phyloP scores from a whole-genome alignment of 495 filamentous ascomycete species.

The Immersiella caudata region DNA sequence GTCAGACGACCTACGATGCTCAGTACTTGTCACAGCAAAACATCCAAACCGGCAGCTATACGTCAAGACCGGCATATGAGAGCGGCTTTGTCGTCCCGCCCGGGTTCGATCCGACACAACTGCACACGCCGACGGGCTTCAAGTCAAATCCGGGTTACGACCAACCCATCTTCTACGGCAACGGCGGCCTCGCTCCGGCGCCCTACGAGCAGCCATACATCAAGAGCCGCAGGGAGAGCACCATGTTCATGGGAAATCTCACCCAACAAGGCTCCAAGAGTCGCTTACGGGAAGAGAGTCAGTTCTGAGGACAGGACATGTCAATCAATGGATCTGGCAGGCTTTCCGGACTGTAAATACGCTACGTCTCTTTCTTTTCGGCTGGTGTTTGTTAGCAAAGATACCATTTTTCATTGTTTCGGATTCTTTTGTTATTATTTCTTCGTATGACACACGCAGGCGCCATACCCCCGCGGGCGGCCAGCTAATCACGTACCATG shows the following conservation, averaged over 20 bases:
- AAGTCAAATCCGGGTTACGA: slow-evolving; percentile 43
- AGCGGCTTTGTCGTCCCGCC: slow-evolving; percentile 34
- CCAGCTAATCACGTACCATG: slow-evolving; percentile 1
- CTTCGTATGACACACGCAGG: slow-evolving; percentile 6
- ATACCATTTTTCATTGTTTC: slow-evolving; percentile 23
- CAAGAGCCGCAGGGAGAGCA: slow-evolving; percentile 48
- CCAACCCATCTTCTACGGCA: slow-evolving; percentile 46
- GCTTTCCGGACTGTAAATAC: slow-evolving; percentile 11
- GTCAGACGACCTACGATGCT: slow-evolving; percentile 41
- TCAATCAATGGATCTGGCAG: slow-evolving; percentile 8
- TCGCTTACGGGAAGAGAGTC: slow-evolving; percentile 49
- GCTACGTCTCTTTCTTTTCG: slow-evolving; percentile 1
- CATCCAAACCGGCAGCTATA: slow-evolving; percentile 28
- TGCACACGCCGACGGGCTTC: slow-evolving; percentile 26
- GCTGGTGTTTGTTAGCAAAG: slow-evolving; percentile 18
- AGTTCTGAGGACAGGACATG: slow-evolving; percentile 25
- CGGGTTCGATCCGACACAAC: slow-evolving; percentile 35
- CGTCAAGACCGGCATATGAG: slow-evolving; percentile 48
- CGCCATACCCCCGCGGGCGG: background rate
- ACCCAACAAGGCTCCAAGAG: slow-evolving; percentile 51
- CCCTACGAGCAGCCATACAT: slow-evolving; percentile 46
- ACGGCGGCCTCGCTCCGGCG: slow-evolving; percentile 38
- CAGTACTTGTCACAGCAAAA: slow-evolving; percentile 38
- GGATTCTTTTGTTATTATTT: slow-evolving; percentile 14
- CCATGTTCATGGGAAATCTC: slow-evolving; percentile 51